Evolutionary conservation across 2,329 filamentous ascomycete genomes (phyloP), one percentile per base, ranked within the genome.

Genomic region (Apiospora kogelbergensis): DNA sequence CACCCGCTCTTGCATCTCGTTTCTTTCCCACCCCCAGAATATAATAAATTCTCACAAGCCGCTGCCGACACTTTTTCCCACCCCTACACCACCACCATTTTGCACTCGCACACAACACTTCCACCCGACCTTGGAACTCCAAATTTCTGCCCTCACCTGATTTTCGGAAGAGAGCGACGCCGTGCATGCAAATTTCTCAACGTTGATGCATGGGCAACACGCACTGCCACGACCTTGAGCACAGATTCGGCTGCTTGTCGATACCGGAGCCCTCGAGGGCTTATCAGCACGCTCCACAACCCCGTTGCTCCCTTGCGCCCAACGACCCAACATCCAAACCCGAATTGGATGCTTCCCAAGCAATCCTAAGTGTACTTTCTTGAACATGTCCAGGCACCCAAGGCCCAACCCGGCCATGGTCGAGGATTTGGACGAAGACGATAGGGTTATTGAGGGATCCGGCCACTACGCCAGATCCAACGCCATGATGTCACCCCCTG

Each of bases 341-440:
- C n/a, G 30, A 60, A 60, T 33, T 60, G 53, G 53, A 60, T 60
- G 53, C 53, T 60, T 37, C 53, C 30, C 53, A 60, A 60, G n/a
- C 53, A 9, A 3, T 60, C 53, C 30, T 60, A 60, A 60, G 30
- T n/a, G 17, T 20, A 60, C 20, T 60, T 60, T 45, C 41, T 65
- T 42, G 9, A 65, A 33, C 63, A 65, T 65, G 63, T 45, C 63
- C 30, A 60, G 53, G 26, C 9, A 60, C 30, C 48, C 41, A 11
- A 45, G 24, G 20, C 24, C 63, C 20, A 33, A 9, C 17, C 41
- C 44, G 41, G 66, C 66, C 40, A 60, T 45, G 37, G 46, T 60
- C 46, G 66, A 67, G 13, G 66, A 67, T 15, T 22, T 45, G 5
- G 66, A 67, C 48, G 66, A 67, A 7, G 53, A 82, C 84, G 70